These are phyloP conservation scores for Tephrocybe rancida DNA, from an alignment of 768 basidiomycete species.

Conservation along the genomic window DNA sequence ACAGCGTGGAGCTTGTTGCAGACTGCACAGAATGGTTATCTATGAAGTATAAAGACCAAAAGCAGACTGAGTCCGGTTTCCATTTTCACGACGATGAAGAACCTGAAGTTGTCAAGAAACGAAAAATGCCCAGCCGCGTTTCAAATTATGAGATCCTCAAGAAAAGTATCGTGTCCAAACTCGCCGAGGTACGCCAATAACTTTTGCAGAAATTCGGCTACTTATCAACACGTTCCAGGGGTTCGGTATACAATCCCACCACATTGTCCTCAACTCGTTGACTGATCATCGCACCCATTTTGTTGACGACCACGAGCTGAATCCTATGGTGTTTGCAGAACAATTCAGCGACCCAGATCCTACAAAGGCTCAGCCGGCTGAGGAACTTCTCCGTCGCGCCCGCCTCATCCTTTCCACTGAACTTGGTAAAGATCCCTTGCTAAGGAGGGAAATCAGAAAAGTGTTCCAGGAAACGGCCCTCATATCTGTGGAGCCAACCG, in stretches of 20 bases:
- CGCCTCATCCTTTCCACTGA: slow-evolving; percentile 88
- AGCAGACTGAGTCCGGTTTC: slow-evolving; percentile 61
- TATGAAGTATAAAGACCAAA: slow-evolving; percentile 80
- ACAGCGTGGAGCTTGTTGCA: slow-evolving; percentile 85
- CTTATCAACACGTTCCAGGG: slow-evolving; percentile 48
- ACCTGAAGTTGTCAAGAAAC: slow-evolving; percentile 53
- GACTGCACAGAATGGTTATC: slow-evolving; percentile 92
- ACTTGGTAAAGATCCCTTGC: slow-evolving; percentile 88
- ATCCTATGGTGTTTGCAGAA: slow-evolving; percentile 82
- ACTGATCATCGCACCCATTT: slow-evolving; percentile 58
- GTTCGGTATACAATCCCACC: slow-evolving; percentile 80
- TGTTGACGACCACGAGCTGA: slow-evolving; percentile 79
- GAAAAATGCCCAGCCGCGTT: slow-evolving; percentile 81
- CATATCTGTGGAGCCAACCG: slow-evolving; percentile 84
- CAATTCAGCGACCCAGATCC: slow-evolving; percentile 80
- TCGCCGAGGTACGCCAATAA: slow-evolving; percentile 69
- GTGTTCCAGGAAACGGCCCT: slow-evolving; percentile 74
- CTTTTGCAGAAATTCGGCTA: neutral
- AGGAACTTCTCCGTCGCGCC: slow-evolving; percentile 73
- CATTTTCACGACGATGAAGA: slow-evolving; percentile 77
- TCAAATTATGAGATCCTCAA: slow-evolving; percentile 86
- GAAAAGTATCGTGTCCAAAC: slow-evolving; percentile 71
- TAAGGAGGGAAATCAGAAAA: slow-evolving; percentile 77
- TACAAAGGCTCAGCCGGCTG: slow-evolving; percentile 53
- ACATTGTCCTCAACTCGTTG: slow-evolving; percentile 85